These are phyloP conservation scores for Aristolochia contorta DNA, from an alignment of 164 flowering plant genomes.

Conservation along the genomic window DNA sequence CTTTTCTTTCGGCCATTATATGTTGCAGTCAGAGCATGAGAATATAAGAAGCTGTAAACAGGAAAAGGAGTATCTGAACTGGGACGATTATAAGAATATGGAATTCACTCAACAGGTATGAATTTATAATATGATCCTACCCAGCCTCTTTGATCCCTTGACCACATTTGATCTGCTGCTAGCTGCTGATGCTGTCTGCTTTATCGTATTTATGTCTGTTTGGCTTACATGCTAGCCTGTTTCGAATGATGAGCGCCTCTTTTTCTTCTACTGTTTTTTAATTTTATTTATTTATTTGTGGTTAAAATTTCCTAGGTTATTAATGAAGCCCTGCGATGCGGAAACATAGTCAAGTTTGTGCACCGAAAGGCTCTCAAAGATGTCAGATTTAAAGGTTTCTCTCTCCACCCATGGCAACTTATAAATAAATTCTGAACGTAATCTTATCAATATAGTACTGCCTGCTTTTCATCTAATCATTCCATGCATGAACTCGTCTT, in stretches of 20 bases:
- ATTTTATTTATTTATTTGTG: no score
- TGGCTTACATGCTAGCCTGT: slow-evolving; percentile 5
- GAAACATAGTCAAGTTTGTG: slow-evolving; percentile 64
- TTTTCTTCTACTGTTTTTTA: slow-evolving; percentile 1
- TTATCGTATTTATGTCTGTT: neutral
- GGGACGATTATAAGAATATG: slow-evolving; percentile 66
- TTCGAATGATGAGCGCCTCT: slow-evolving; percentile 8
- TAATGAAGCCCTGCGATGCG: slow-evolving; percentile 58
- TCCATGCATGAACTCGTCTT: slow-evolving; percentile 15
- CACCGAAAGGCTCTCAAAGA: slow-evolving; percentile 69
- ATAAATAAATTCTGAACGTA: neutral
- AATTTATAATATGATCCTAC: neutral
- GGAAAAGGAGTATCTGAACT: slow-evolving; percentile 36
- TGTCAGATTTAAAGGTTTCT: slow-evolving; percentile 50
- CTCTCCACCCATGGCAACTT: neutral
- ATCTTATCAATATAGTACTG: neutral
- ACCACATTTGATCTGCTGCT: neutral
- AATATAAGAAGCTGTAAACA: slow-evolving; percentile 34
- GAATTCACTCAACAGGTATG: slow-evolving; percentile 55
- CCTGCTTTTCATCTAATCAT: slow-evolving; percentile 8
- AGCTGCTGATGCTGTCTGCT: neutral
- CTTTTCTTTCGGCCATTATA: neutral
- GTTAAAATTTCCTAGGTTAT: slow-evolving; percentile 35
- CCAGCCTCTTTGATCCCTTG: neutral
- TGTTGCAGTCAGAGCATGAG: slow-evolving; percentile 37